Evolutionary conservation across 345 rosid species (phyloP), one percentile per base, ranked within the genome.

Genomic region (Gynandropsis gynandra): DNA sequence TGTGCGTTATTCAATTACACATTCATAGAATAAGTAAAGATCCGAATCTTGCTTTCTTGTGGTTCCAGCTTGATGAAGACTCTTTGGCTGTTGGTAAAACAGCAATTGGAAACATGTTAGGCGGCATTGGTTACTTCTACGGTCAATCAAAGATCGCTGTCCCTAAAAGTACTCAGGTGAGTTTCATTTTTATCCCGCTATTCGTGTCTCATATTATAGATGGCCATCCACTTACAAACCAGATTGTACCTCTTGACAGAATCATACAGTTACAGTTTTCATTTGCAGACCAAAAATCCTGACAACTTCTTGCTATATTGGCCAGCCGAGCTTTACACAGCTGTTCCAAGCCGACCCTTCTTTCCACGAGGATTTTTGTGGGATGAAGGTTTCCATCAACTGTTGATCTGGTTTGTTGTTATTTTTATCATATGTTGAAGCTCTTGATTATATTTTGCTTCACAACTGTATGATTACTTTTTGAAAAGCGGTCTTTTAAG

Each of bases 381-480:
- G 97, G 95, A 92, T 70, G 98, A 92, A 92, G 98, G 97, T 49
- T 92, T 87, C 58, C 95, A 87, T 80, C 98, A 87, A 55, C 19
- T 92, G 56, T 52, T 83, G 66, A 77, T 92, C 72, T 72, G 97
- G 97, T 92, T 52, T 16, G 95, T 73, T 65, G 27, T 47, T 58
- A 36, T 10, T 7, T 42, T 54, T 47, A 52, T 41, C 10, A 2
- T 10, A 1, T 18, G 41, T 47, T 46, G 33, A 60, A 34, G 37
- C 20, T 50, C 50, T 24, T 7, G 17, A 20, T 50, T 49, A 4
- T 47, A 8, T 50, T 47, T 16, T 8, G 18, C 9, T 43, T 69
- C 4, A 2, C n/a, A n/a, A n/a, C n/a, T n/a, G n/a, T 49, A 9
- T 42, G 31, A 43, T 47, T 41, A 41, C 11, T 31, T 16, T 63